These are phyloP conservation scores for Aspergillus piperis DNA, from an alignment of 2,329 filamentous ascomycete genomes.

Conservation along the genomic window DNA sequence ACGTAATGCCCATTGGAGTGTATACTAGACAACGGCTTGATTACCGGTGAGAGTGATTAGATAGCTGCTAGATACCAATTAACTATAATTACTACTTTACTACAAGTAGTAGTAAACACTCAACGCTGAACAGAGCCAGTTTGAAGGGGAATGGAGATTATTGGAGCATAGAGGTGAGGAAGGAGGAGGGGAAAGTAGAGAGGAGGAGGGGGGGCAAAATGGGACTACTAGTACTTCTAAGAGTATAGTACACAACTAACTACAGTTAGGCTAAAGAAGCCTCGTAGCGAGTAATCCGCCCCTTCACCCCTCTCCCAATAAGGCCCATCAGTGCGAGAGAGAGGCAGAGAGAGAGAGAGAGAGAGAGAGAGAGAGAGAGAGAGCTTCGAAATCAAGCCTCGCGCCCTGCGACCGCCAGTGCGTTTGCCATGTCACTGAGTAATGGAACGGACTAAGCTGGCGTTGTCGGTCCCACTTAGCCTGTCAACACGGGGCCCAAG, in stretches of 20 bases:
- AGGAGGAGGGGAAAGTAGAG: neutral
- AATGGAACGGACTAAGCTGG: slow-evolving; percentile 18
- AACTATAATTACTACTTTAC: too few species aligned
- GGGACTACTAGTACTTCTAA: neutral
- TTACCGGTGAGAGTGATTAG: neutral
- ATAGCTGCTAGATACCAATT: too few species aligned
- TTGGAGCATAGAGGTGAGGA: too few species aligned
- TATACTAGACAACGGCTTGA: neutral
- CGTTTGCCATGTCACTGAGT: slow-evolving; percentile 17
- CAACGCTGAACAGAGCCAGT: too few species aligned
- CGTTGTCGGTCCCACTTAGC: slow-evolving; percentile 18
- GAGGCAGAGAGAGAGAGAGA: neutral
- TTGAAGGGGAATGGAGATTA: too few species aligned
- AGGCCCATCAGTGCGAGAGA: neutral
- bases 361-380: neutral
- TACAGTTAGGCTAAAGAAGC: neutral
- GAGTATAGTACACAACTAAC: too few species aligned
- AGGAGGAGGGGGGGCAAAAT: too few species aligned
- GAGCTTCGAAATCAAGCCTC: slow-evolving; percentile 11
- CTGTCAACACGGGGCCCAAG: slow-evolving; percentile 15
- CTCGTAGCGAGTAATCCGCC: neutral
- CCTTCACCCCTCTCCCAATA: neutral
- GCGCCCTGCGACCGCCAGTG: slow-evolving; percentile 9
- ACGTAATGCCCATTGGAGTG: neutral
- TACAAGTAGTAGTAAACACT: too few species aligned